Evolutionary conservation across 2,329 filamentous ascomycete species (phyloP).

Genomic region (Fusarium chlamydosporum): DNA sequence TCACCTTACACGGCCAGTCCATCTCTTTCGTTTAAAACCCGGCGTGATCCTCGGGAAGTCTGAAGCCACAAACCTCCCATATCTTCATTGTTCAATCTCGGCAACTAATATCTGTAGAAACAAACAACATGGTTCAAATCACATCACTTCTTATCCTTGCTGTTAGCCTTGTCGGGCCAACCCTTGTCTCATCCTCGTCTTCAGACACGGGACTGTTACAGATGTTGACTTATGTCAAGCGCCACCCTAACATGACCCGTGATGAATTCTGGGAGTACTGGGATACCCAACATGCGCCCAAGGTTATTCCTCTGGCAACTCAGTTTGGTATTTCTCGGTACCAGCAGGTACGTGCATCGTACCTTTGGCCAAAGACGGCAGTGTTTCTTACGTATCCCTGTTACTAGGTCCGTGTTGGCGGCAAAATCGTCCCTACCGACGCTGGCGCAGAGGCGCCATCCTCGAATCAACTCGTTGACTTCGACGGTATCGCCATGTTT

Average conservation of each 20-base stretch:
- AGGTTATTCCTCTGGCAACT: conserved; percentile 48
- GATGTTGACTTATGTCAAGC: conserved; percentile 53
- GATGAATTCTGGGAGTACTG: conserved; percentile 53
- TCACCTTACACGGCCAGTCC: background rate
- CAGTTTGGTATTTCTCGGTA: conserved; percentile 51
- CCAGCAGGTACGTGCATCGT: conserved; percentile 38
- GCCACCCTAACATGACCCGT: conserved; percentile 45
- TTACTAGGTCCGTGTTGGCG: conserved; percentile 48
- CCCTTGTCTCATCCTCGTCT: conserved; percentile 54
- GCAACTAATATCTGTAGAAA: background rate
- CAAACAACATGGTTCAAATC: conserved; percentile 12
- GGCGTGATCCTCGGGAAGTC: background rate
- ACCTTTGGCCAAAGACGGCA: background rate
- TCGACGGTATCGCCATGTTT: conserved; percentile 53
- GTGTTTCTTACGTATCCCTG: background rate
- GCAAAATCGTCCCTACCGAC: conserved; percentile 47
- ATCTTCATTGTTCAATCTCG: background rate
- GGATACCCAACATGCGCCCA: conserved; percentile 52
- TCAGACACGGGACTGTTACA: conserved; percentile 53
- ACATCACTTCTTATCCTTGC: conserved; percentile 20
- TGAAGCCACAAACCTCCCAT: background rate
- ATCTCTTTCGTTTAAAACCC: conserved; percentile 55
- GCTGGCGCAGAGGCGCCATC: conserved; percentile 34
- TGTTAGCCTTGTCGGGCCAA: background rate
- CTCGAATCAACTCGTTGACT: conserved; percentile 45